Percentiles rank a stretch among this genome's conserved stretches.
phyloP scores from a whole-genome alignment of 495 filamentous ascomycete genomes.

The Aspergillus cavernicola region DNA sequence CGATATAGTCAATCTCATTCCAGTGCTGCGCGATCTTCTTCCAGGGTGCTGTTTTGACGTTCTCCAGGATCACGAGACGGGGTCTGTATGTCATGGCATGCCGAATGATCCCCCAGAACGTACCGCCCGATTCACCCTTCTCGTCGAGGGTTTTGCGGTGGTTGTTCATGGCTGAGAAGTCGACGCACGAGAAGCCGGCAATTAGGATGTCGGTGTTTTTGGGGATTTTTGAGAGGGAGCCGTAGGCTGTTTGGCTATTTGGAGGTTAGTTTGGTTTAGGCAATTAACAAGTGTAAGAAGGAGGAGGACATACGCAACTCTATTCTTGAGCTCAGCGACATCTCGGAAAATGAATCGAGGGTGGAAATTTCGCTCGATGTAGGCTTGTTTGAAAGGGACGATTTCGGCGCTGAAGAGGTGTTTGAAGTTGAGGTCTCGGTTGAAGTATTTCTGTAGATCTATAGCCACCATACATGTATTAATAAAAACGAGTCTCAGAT shows the following conservation, averaged over 20 bases:
- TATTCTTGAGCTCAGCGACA: slow-evolving; percentile 55
- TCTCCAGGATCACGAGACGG: slow-evolving; percentile 69
- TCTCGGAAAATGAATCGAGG: slow-evolving; percentile 65
- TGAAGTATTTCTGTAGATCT: slow-evolving; percentile 29
- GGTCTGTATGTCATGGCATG: slow-evolving; percentile 58
- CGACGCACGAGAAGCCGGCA: slow-evolving; percentile 75
- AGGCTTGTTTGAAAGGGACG: slow-evolving; percentile 72
- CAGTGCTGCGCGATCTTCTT: slow-evolving; percentile 46
- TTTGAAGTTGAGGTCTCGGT: slow-evolving; percentile 39
- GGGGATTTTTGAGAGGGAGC: slow-evolving; percentile 56
- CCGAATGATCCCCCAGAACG: slow-evolving; percentile 59
- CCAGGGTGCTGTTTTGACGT: slow-evolving; percentile 67
- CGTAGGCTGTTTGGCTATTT: slow-evolving; percentile 66
- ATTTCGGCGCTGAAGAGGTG: slow-evolving; percentile 82
- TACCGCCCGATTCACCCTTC: slow-evolving; percentile 65
- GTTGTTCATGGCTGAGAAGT: slow-evolving; percentile 52
- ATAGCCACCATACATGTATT: no score
- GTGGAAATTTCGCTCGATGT: slow-evolving; percentile 72
- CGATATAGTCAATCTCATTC: slow-evolving; percentile 52
- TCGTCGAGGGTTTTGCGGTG: slow-evolving; percentile 39
- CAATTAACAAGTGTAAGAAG: no score
- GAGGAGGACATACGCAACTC: slow-evolving; percentile 52
- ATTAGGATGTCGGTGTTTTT: slow-evolving; percentile 62
- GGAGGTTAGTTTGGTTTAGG: no score
- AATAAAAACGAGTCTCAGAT: no score